phyloP scores from a whole-genome alignment of 2,329 filamentous ascomycete genomes.

The Anthostomella pinea region DNA sequence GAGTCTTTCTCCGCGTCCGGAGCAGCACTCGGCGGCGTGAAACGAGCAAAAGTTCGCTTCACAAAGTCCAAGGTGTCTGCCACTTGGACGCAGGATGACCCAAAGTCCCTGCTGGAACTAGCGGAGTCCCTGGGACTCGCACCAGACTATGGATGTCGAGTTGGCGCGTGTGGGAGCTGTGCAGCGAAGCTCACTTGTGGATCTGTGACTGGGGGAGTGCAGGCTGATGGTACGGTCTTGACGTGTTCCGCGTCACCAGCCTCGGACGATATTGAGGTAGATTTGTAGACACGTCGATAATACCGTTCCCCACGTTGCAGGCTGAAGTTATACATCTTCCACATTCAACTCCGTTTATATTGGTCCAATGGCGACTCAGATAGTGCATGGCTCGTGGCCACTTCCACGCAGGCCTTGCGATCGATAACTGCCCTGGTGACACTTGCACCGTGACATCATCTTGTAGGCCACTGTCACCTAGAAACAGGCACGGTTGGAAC shows the following conservation, averaged over 20 bases:
- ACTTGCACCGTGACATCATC: no score
- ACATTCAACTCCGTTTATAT: no score
- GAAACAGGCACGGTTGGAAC: no score
- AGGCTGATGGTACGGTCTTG: constrained; percentile 21
- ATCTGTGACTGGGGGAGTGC: constrained; percentile 19
- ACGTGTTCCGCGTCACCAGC: constrained; percentile 21
- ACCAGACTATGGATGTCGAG: constrained; percentile 24
- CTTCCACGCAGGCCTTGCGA: no score
- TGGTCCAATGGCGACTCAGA: no score
- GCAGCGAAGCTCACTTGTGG: constrained; percentile 20
- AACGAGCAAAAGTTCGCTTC: constrained; percentile 18
- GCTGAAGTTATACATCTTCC: no score
- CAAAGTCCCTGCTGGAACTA: constrained; percentile 21
- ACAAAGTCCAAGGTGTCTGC: constrained; percentile 14
- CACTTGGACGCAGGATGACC: constrained; percentile 16
- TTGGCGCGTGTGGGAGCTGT: constrained; percentile 23
- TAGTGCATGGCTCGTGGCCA: no score
- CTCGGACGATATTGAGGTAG: constrained; percentile 17
- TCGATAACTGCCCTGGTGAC: no score
- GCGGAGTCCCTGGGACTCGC: constrained; percentile 23
- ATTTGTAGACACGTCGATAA: constrained; percentile 7
- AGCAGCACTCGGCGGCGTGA: constrained; percentile 11
- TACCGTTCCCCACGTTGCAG: no score
- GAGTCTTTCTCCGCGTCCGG: constrained; percentile 15
- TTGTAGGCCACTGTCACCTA: no score